Conservation (phyloP, 257 asterid species). For the Fraxinus excelsior region DNA sequence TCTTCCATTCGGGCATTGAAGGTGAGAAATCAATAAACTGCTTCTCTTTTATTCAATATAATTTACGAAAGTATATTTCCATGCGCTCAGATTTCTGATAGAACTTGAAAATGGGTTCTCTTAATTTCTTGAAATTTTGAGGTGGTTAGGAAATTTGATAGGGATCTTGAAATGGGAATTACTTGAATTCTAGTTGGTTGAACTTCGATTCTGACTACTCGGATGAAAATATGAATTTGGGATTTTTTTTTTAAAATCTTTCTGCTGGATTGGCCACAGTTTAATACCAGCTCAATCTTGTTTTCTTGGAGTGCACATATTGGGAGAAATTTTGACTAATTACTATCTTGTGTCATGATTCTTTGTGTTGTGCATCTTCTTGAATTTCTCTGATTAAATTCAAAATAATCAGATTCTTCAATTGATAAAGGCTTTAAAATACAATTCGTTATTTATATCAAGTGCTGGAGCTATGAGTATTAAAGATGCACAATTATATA, state of each 20-base stretch:
- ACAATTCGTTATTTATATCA: too few species aligned
- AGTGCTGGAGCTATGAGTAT: not conserved
- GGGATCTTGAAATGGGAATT: not conserved
- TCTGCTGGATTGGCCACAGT: not conserved
- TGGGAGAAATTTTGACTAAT: not conserved
- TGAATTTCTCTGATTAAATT: not conserved
- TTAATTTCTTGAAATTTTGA: not conserved
- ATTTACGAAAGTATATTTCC: not conserved
- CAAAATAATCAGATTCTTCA: not conserved
- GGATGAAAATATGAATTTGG: not conserved
- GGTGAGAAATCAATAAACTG: conserved; percentile 29
- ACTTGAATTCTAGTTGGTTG: not conserved
- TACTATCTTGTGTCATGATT: not conserved
- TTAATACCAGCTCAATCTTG: not conserved
- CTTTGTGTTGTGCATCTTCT: not conserved
- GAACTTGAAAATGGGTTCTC: not conserved
- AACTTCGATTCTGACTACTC: not conserved
- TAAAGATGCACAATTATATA: not conserved
- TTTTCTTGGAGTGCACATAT: not conserved
- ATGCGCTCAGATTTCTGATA: not conserved
- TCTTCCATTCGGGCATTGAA: conserved; percentile 62
- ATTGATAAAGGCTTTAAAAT: not conserved
- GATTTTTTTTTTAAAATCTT: not conserved
- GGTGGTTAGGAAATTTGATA: not conserved
- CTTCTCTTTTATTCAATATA: not conserved